These are phyloP conservation scores for Heterococcus sp. DNA, from an alignment of 108 stramenopile species.

Conservation along the genomic window DNA sequence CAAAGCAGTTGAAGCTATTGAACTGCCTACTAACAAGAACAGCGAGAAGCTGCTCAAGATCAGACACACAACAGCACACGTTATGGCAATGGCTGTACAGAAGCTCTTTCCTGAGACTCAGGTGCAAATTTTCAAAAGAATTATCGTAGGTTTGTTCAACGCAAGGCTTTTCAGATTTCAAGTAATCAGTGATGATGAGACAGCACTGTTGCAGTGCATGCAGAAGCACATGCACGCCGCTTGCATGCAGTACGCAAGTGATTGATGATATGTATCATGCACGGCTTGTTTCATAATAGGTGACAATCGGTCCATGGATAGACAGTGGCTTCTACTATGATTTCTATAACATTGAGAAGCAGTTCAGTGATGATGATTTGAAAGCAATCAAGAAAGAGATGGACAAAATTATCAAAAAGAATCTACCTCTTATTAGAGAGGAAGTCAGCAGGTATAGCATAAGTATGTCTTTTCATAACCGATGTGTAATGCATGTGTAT, in stretches of 20 bases:
- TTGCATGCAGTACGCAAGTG: no score
- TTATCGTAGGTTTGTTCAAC: no score
- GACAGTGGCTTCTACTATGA: conserved; percentile 97
- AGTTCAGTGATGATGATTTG: conserved; percentile 76
- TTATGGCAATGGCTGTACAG: conserved; percentile 98
- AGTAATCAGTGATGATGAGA: no score
- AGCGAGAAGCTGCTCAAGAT: conserved; percentile 77
- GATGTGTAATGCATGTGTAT: no score
- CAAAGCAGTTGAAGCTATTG: conserved; percentile 10
- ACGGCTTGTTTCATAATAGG: no score
- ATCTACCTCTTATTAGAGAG: conserved; percentile 78
- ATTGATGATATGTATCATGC: no score
- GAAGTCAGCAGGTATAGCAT: conserved; percentile 72
- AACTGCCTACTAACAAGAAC: conserved; percentile 90
- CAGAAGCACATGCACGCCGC: no score
- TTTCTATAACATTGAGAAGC: conserved; percentile 73
- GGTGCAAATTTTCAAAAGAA: no score
- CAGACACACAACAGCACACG: conserved; percentile 91
- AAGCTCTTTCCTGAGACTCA: conserved; percentile 81
- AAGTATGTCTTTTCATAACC: no score
- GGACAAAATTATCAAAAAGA: conserved; percentile 85
- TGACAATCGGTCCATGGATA: conserved; percentile 97
- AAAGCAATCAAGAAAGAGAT: conserved; percentile 88
- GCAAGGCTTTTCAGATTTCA: no score
- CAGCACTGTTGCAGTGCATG: no score